Conservation (phyloP, 2,329 filamentous ascomycete species). For the Trichothecium roseum region DNA sequence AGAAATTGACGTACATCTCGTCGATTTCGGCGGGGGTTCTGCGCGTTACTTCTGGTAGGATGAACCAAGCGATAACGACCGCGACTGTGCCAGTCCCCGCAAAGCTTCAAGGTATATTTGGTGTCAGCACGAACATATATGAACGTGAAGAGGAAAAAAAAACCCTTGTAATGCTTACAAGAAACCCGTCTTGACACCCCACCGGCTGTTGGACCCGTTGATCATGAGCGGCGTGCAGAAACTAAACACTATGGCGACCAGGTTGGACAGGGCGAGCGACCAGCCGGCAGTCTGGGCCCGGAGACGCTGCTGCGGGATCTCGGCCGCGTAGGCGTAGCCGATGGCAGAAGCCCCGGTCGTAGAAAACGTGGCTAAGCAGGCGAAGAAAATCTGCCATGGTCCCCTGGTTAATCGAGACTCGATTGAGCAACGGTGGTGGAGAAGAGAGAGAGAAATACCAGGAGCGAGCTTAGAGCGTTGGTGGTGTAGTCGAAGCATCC, state of each 20-base stretch:
- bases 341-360: slow-evolving; percentile 30
- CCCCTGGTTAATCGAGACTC: too few species aligned
- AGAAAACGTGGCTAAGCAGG: slow-evolving; percentile 28
- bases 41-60: slow-evolving; percentile 23
- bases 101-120: slow-evolving; percentile 13
- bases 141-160: neutral
- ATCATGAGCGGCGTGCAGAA: slow-evolving; percentile 35
- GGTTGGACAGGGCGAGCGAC: slow-evolving; percentile 24
- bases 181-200: slow-evolving; percentile 33
- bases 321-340: slow-evolving; percentile 30
- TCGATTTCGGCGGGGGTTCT: slow-evolving; percentile 25
- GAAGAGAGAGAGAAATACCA: slow-evolving; percentile 14
- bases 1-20: slow-evolving; percentile 20
- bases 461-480: slow-evolving; percentile 20
- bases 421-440: too few species aligned
- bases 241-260: slow-evolving; percentile 30
- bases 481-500: slow-evolving; percentile 27
- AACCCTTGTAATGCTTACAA: slow-evolving; percentile 27
- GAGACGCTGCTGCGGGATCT: slow-evolving; percentile 27
- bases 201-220: slow-evolving; percentile 20
- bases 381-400: slow-evolving; percentile 25
- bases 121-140: neutral
- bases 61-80: slow-evolving; percentile 22
- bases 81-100: slow-evolving; percentile 20
- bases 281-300: slow-evolving; percentile 27